phyloP scores from a whole-genome alignment of 1,139 yeast genomes.

The Yamadazyma atlantica region DNA sequence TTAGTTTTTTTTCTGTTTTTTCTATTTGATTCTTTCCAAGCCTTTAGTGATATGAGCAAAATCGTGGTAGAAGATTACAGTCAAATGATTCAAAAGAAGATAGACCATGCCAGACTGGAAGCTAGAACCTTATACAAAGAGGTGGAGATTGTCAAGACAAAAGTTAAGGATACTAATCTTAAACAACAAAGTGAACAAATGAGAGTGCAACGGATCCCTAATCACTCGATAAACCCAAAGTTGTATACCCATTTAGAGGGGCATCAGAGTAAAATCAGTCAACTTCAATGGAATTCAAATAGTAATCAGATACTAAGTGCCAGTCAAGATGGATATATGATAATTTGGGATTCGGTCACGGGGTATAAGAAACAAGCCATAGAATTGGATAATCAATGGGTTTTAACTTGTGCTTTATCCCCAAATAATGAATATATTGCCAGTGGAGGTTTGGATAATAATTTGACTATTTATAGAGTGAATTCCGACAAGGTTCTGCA shows the following conservation, averaged over 20 bases:
- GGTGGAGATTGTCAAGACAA: conserved; percentile 41
- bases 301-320: conserved; percentile 64
- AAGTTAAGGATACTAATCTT: conserved; percentile 48
- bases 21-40: too few relatives aligned
- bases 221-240: conserved; percentile 32
- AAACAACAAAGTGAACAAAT: conserved; percentile 30
- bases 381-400: conserved; percentile 73
- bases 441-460: conserved; percentile 80
- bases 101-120: conserved; percentile 42
- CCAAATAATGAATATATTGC: conserved; percentile 69
- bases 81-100: conserved; percentile 16
- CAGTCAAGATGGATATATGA: conserved; percentile 83
- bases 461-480: conserved; percentile 67
- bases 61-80: not conserved
- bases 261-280: conserved; percentile 72
- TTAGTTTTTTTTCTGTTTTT: too few relatives aligned
- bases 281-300: conserved; percentile 67
- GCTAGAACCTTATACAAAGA: conserved; percentile 49
- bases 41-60: too few relatives aligned
- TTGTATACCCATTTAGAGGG: conserved; percentile 55
- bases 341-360: conserved; percentile 79
- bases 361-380: conserved; percentile 75
- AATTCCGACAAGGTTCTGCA: conserved; percentile 12
- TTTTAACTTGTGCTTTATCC: conserved; percentile 70
- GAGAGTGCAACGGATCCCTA: conserved; percentile 27